Evolutionary conservation across 2,329 filamentous ascomycete species (phyloP).

Genomic region (Stemphylium beticola): DNA sequence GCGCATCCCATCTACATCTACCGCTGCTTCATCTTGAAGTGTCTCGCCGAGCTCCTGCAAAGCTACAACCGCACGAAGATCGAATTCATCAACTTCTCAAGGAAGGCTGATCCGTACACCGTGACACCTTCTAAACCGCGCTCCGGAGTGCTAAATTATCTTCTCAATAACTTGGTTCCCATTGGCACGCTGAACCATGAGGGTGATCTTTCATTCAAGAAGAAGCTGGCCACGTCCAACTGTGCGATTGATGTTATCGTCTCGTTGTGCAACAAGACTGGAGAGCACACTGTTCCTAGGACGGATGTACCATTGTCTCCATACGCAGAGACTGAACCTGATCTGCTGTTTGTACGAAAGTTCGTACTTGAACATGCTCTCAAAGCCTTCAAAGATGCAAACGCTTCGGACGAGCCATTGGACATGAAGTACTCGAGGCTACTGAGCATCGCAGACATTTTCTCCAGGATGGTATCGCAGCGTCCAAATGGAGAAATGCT

Average conservation of each 20-base stretch:
- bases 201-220: constrained; percentile 79
- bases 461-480: constrained; percentile 86
- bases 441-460: constrained; percentile 86
- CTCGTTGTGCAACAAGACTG: constrained; percentile 85
- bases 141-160: constrained; percentile 90
- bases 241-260: constrained; percentile 88
- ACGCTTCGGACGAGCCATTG: constrained; percentile 75
- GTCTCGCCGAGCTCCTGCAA: constrained; percentile 84
- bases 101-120: constrained; percentile 81
- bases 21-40: constrained; percentile 91
- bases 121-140: constrained; percentile 93
- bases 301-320: constrained; percentile 34
- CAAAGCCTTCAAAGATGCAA: constrained; percentile 89
- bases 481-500: constrained; percentile 44
- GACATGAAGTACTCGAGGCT: constrained; percentile 88
- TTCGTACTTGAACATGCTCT: constrained; percentile 94
- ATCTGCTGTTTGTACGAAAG: constrained; percentile 88
- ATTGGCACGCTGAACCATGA: constrained; percentile 70
- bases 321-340: constrained; percentile 74
- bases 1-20: constrained; percentile 97
- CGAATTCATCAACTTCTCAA: constrained; percentile 99
- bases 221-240: constrained; percentile 80
- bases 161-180: constrained; percentile 79
- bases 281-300: constrained; percentile 71
- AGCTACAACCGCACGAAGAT: constrained; percentile 96